Evolutionary conservation across 306 rosid species (phyloP), one percentile per base, ranked within the genome.

Genomic region (Dalbergia cultrata): DNA sequence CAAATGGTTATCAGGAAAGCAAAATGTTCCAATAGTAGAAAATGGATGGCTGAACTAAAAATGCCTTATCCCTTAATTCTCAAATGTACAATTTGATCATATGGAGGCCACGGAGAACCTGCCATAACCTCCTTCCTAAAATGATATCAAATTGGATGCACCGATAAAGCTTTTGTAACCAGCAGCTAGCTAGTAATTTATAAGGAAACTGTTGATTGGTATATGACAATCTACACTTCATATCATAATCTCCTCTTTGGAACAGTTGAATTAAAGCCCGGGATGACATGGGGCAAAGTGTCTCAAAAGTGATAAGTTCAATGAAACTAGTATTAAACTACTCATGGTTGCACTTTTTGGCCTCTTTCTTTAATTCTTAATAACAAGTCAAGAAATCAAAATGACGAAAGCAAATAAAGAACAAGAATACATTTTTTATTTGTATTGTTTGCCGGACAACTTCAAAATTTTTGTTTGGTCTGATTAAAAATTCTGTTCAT

Each of bases 231-330:
- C 33, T 18, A 44, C 81, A 74, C 17, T 67, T 67, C 41, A 4
- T 63, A 77, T 26, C 69, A 34, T 41, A 44, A 82, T 33, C 75
- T 77, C 4, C 64, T 33, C 64, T 34, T 12, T 60, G 66, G 26
- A 31, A 77, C 70, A 44, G 57, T 77, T 72, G 41, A 77, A 22
- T 22, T 22, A 22, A 64, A 64, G 43, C 62, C 57, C 64, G 22
- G 18, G 4, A 59, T 77, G 80, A 84, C 85, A 75, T 56, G 26
- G 70, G 70, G 43, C 71, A 22, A 39, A 63, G 1, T 0, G 67
- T 80, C 34, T 35, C 67, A 11, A 33, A 63, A 77, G 68, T 72
- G 86, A 77, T 77, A 77, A 78, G 83, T 47, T 53, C 57, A 39
- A 47, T 16, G 58, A 18, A 13, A 67, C 19, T 71, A 57, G 76